These are phyloP conservation scores for Aaosphaeria pasadenensis DNA, from an alignment of 2,329 filamentous ascomycete species.

Conservation along the genomic window DNA sequence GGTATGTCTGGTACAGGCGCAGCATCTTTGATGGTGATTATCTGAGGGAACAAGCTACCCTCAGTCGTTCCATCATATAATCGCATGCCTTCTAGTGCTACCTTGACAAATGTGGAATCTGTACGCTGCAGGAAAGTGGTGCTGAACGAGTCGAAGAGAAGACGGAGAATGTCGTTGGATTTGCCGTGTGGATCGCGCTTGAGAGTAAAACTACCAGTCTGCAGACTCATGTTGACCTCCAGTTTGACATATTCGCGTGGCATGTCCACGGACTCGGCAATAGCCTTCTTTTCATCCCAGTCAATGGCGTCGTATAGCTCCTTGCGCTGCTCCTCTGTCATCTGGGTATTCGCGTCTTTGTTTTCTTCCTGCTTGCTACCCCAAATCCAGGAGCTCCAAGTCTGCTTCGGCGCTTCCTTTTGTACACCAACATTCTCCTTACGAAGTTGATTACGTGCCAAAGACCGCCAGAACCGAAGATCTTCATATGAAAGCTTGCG, in stretches of 20 bases:
- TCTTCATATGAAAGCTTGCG: conserved; percentile 91
- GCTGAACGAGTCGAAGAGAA: conserved; percentile 93
- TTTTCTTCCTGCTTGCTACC: conserved; percentile 62
- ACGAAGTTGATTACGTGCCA: conserved; percentile 89
- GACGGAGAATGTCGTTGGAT: conserved; percentile 75
- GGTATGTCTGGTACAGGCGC: conserved; percentile 47
- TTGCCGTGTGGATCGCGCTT: conserved; percentile 80
- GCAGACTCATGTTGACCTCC: conserved; percentile 88
- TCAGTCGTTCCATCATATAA: conserved; percentile 95
- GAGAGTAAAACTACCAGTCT: conserved; percentile 92
- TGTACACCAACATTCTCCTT: conserved; percentile 93
- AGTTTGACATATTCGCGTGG: conserved; percentile 91
- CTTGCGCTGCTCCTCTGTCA: conserved; percentile 93
- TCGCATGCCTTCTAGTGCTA: conserved; percentile 87
- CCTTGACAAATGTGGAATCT: conserved; percentile 83
- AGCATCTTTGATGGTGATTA: conserved; percentile 91
- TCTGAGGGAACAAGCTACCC: conserved; percentile 87
- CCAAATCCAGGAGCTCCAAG: conserved; percentile 92
- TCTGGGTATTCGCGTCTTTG: conserved; percentile 73
- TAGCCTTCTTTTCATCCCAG: conserved; percentile 92
- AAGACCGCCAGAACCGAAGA: conserved; percentile 91
- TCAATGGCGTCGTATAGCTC: conserved; percentile 97
- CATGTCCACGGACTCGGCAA: conserved; percentile 83
- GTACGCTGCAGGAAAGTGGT: conserved; percentile 86
- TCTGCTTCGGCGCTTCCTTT: conserved; percentile 71